Evolutionary conservation across 345 rosid species (phyloP), one percentile per base, ranked within the genome.

Genomic region (Citrus cavaleriei): DNA sequence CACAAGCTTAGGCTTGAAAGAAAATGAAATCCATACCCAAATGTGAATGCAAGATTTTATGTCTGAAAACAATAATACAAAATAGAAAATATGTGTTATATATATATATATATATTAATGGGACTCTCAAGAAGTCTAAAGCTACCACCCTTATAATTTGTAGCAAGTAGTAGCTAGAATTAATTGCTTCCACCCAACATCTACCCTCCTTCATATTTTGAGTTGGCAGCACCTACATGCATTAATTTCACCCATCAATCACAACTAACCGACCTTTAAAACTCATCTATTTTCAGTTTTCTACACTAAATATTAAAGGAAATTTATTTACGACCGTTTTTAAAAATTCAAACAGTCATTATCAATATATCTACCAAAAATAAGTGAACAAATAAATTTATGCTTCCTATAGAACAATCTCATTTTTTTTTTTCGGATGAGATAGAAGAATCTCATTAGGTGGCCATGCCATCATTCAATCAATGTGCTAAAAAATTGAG

Each of bases 221-320:
- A 57, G 85, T 80, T 81, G 89, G 83, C 85, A 78, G 35, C 87
- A 83, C 79, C 88, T 70, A 75, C 70, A 86, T 62, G 77, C 89
- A 88, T 86, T 88, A 76, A 87, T 82, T 79, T 74, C 79, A 77
- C 40, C 21, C 83, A 81, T 81, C 84, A 55, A 79, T 81, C 90
- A 69, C 80, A 83, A 63, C 85, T 7, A 62, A 77, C 82, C 81
- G 28, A 68, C 76, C 38, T 62, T 68, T 69, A 74, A 65, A 74
- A 64, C 84, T 70, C 81, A 78, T 46, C 72, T 59, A 55, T 64
- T 68, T 64, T 68, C 30, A 72, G 64, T 35, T 75, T 83, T 65
- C 68, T 74, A 70, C 62, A 46, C 68, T 70, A 60, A 34, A 70
- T 72, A 68, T 72, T 74, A 59, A 42, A 80, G 62, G 49, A 71